phyloP scores from a whole-genome alignment of 345 rosid genomes.

The Gossypium ekmanianum region DNA sequence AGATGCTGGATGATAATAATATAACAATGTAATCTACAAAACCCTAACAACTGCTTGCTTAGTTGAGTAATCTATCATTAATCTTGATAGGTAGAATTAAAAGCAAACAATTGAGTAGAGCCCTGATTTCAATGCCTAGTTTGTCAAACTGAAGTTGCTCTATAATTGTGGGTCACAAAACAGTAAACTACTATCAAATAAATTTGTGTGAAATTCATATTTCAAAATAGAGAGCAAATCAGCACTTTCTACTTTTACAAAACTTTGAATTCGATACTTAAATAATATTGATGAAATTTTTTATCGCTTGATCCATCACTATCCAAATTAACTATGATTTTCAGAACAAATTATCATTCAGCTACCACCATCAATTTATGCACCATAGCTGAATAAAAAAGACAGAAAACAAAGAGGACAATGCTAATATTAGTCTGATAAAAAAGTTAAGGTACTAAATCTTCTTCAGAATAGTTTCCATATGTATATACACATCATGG shows the following conservation, averaged over 20 bases:
- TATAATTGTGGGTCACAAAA: slow-evolving; percentile 11
- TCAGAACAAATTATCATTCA: neutral
- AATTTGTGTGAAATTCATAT: too few relatives aligned
- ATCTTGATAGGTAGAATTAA: neutral
- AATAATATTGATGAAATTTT: too few relatives aligned
- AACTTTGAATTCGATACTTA: too few relatives aligned
- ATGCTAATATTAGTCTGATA: slow-evolving; percentile 17
- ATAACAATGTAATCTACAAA: slow-evolving; percentile 3
- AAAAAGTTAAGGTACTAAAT: slow-evolving; percentile 1
- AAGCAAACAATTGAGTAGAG: neutral
- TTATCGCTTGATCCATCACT: too few relatives aligned
- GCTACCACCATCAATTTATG: neutral
- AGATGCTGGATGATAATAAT: neutral
- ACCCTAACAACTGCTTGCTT: neutral
- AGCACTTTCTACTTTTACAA: too few relatives aligned
- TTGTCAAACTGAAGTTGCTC: slow-evolving; percentile 18
- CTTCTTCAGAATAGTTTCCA: slow-evolving; percentile 6
- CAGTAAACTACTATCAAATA: neutral
- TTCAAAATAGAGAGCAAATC: too few relatives aligned
- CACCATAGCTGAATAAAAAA: neutral
- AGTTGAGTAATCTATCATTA: slow-evolving; percentile 12
- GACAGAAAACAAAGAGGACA: neutral
- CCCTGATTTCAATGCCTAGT: neutral
- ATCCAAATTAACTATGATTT: too few relatives aligned
- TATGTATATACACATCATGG: slow-evolving; percentile 10